A percentile compares a stretch with the other conserved stretches of the same genome.
Evolutionary conservation across 1,139 yeast genomes (phyloP).

Genomic region (Suhomyces ambrosiae): DNA sequence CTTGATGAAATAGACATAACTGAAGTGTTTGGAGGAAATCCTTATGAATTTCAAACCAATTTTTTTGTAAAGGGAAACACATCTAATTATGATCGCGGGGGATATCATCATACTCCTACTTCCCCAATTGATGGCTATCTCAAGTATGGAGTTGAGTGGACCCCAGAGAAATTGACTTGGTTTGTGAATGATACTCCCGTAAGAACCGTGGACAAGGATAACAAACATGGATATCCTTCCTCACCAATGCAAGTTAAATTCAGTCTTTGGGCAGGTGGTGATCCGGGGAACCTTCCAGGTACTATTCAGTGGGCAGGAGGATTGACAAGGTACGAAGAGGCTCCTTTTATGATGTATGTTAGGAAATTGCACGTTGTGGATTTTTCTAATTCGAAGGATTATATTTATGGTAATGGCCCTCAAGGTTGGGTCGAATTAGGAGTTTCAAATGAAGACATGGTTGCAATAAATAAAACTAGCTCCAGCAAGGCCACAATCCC

Average conservation of each 20-base stretch:
- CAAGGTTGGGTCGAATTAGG: constrained; percentile 14
- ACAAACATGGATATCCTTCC: constrained; percentile 36
- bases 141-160: constrained; percentile 44
- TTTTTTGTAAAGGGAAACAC: constrained; percentile 49
- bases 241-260: constrained; percentile 43
- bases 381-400: constrained; percentile 36
- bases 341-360: constrained; percentile 39
- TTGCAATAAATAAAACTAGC: not conserved
- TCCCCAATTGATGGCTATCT: constrained; percentile 29
- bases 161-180: constrained; percentile 36
- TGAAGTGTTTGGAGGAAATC: constrained; percentile 46
- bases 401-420: constrained; percentile 32
- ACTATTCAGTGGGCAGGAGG: constrained; percentile 53
- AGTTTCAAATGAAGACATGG: not conserved
- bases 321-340: constrained; percentile 35
- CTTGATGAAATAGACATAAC: constrained; percentile 51
- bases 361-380: constrained; percentile 33
- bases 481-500: too few species aligned
- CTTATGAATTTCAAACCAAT: constrained; percentile 40
- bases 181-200: constrained; percentile 31
- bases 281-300: constrained; percentile 46
- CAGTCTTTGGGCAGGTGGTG: constrained; percentile 49
- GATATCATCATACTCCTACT: constrained; percentile 28
- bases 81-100: constrained; percentile 45
- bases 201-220: constrained; percentile 23